Base-by-base conservation (phyloP, 83 land plant species). In the Larix sibirica region DNA sequence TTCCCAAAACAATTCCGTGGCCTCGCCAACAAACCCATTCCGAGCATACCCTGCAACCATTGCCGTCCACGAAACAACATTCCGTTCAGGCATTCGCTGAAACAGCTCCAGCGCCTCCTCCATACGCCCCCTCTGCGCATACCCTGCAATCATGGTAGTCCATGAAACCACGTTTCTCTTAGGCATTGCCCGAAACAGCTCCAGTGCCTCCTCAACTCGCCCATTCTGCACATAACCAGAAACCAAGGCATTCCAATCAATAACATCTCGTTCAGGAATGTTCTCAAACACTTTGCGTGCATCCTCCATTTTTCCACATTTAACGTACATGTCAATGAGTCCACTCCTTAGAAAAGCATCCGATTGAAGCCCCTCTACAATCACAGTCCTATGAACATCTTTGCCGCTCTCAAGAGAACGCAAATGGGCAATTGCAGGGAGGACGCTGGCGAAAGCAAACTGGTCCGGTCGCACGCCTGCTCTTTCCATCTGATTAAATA, bases 161-260 rank as follows among this genome's bases (percentile, higher is more conserved):
- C 74, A 36, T 18, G 74, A 69, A 8, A 69, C 74, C 44, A 69
- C 74, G 1, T 69, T 69, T 4, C 42, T 18, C 20, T 69, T 42
- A 69, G 33, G 74, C 95, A 92, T 92, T 86, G 90, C 86, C 21
- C 82, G 79, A 68, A 83, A 92, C 62, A 90, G 84, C 83, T 86
- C 59, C 68, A 92, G 31, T 6, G 89, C 89, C 60, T 78, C 82
- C 0, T 88, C 67, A 81, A 82, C 89, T 50, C 16, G 50, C 31
- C 91, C 89, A 84, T 86, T 79, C 81, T 64, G 76, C 1, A 83
- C 79, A 80, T 88, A 90, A 7, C 89, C 87, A 31, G 89, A 74
- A 61, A 90, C 89, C 92, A 90, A 85, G 85, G 86, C 82, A 89
- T 85, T 90, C 92, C 95, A 92, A 56, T 85, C 84, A 67, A 60